Evolutionary conservation across 2,329 filamentous ascomycete species (phyloP), one percentile per base, ranked within the genome.

Genomic region (Trichoderma gracile): DNA sequence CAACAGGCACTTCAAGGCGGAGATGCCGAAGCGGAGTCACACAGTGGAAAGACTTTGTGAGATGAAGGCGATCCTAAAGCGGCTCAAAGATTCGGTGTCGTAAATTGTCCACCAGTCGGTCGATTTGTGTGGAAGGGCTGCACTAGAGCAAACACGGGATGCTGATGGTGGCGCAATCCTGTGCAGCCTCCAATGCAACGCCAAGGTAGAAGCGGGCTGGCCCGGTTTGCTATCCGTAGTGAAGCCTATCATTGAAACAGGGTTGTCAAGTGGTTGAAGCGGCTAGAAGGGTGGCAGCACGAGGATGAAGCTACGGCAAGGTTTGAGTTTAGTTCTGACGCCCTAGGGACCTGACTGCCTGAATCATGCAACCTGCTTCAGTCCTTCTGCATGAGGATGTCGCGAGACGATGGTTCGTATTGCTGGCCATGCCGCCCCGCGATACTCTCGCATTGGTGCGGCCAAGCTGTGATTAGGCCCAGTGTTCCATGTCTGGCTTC

Each of bases 21-120:
- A 47, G 43, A 58, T 38, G 47, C 33, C 43, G 47, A 61, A 47
- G 58, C 47, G 38, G 38, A 61, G 47, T 27, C n/a, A n/a, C 30
- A 6, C 15, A 33, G 58, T 61, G 47, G 58, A 30, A n/a, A n/a
- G 38, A 1, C 2, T 30, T 5, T 23, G 38, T 53, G 6, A 61
- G 52, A 53, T 25, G 38, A 65, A 3, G 17, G 21, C 8, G 27
- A 55, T 33, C 50, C 19, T 9, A 17, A 46, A 15, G 40, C 10
- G 12, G 43, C 19, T 1, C 25, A 30, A 45, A 25, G 14, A 61
- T 43, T 61, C 40, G 12, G 9, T 9, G 27, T 27, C 30, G 21
- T 15, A 27, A 33, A 33, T 58, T 10, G 42, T 47, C 46, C 23
- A 17, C n/a, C 38, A 42, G 58, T 52, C 38, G 27, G 58, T 45